phyloP scores from a whole-genome alignment of 2,329 filamentous ascomycete species.

The Davidsoniella neocaledoniae region DNA sequence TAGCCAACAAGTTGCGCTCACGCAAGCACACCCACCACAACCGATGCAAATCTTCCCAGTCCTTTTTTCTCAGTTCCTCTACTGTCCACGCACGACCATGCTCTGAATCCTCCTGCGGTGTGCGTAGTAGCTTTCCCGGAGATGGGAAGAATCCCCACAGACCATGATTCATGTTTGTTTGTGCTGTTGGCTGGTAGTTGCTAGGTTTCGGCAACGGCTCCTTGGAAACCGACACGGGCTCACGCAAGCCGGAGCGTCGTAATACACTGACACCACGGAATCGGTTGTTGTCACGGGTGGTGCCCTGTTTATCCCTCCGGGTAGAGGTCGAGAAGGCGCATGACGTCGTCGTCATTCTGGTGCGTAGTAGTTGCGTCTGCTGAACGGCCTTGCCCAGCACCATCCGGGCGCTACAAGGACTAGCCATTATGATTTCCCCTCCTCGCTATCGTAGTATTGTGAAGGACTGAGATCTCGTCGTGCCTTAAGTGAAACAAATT shows the following conservation, averaged over 20 bases:
- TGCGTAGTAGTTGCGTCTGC: background rate
- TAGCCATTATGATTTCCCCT: conserved; percentile 1
- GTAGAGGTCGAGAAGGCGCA: conserved; percentile 37
- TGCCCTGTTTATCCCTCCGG: conserved; percentile 28
- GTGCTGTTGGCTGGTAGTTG: conserved; percentile 39
- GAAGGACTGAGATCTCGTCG: too few species aligned
- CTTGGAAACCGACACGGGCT: conserved; percentile 57
- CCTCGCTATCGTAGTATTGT: too few species aligned
- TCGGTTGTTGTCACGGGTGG: conserved; percentile 58
- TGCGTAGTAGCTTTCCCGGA: conserved; percentile 49
- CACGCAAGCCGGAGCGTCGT: conserved; percentile 57
- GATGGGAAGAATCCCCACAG: conserved; percentile 83
- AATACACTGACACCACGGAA: conserved; percentile 69
- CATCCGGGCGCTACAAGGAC: conserved; percentile 1
- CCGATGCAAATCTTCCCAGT: conserved; percentile 80
- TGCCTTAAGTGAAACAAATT: too few species aligned
- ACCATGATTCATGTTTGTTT: conserved; percentile 59
- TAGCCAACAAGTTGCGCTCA: conserved; percentile 80
- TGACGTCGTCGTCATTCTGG: background rate
- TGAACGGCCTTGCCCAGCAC: background rate
- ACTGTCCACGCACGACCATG: conserved; percentile 74
- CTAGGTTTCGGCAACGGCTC: conserved; percentile 59
- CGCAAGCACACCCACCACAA: conserved; percentile 92
- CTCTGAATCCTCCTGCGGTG: conserved; percentile 50
- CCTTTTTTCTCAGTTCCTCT: conserved; percentile 73